Evolutionary conservation across 2,329 filamentous ascomycete species (phyloP).

Genomic region (Pseudodiploospora longispora): DNA sequence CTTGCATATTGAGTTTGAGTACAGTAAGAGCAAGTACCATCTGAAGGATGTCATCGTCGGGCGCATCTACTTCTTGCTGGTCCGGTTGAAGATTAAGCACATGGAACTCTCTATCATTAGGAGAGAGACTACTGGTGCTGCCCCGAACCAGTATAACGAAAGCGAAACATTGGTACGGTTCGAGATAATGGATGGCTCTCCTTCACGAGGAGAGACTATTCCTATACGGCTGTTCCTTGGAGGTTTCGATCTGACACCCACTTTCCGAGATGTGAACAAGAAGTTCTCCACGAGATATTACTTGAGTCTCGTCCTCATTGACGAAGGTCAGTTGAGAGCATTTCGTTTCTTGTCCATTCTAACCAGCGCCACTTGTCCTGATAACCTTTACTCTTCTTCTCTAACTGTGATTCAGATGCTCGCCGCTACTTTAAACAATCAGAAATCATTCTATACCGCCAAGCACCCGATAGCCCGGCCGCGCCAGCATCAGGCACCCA

Average conservation of each 20-base stretch:
- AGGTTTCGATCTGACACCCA: slow-evolving; percentile 94
- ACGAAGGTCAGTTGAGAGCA: slow-evolving; percentile 59
- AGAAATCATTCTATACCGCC: slow-evolving; percentile 93
- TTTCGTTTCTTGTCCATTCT: not conserved
- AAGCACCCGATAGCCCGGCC: slow-evolving; percentile 51
- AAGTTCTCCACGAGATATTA: slow-evolving; percentile 99
- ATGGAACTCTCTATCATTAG: slow-evolving; percentile 99
- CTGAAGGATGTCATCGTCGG: slow-evolving; percentile 98
- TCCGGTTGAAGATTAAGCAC: slow-evolving; percentile 97
- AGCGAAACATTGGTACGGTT: slow-evolving; percentile 96
- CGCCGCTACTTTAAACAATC: slow-evolving; percentile 98
- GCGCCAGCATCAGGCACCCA: slow-evolving; percentile 29
- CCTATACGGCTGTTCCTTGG: slow-evolving; percentile 95
- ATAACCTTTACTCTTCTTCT: not conserved
- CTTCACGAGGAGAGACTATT: slow-evolving; percentile 87
- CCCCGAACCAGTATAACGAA: slow-evolving; percentile 98
- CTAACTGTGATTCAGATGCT: slow-evolving; percentile 55
- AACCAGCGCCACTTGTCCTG: not conserved
- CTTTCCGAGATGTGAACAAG: slow-evolving; percentile 99
- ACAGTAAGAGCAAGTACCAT: slow-evolving; percentile 98
- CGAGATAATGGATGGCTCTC: slow-evolving; percentile 99
- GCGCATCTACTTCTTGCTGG: slow-evolving; percentile 94
- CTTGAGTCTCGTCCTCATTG: slow-evolving; percentile 88
- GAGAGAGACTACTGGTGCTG: slow-evolving; percentile 89
- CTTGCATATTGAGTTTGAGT: slow-evolving; percentile 98